Evolutionary conservation across 805 yeast genomes (phyloP), one percentile per base, ranked within the genome.

Genomic region (Wickerhamomyces ciferrii): DNA sequence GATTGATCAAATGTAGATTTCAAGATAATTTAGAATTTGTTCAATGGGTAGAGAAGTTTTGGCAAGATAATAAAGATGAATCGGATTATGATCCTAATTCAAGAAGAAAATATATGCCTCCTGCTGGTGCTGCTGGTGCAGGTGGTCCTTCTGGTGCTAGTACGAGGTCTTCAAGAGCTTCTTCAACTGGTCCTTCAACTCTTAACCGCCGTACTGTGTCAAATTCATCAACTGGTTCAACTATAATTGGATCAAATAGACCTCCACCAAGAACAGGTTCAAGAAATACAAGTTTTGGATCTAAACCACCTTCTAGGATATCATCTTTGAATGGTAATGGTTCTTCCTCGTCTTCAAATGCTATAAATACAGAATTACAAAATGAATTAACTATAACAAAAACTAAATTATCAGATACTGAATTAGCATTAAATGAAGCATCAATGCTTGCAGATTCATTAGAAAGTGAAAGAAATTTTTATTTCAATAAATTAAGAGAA

Each of bases 21-120:
- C 99, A 94, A 64, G 98, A 92, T 61, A 94, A 94, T 65, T 74
- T 94, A 57, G 98, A 91, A 68, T 86, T 94, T 58, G 69, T 91
- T 52, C 99, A 94, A 68, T 94, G 97, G 97, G 73, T 89, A 59
- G 83, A 87, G 60, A 77, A 76, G 57, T 83, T 72, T 58, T 92
- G 98, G 97, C 72, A 74, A 51, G 92, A 86, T 44, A 74, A 80
- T 58, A 83, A 78, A 60, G 84, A 83, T 47, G 83, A 83, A 46
- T 73, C 77, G 32, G 77, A 69, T 5, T 91, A 91, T 59, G 95
- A 91, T 63, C 80, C 97, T 1, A 63, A 65, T 14, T 61, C 78
- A 0, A 71, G 90, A 52, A 72, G 90, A 48, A 76, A 70, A 39
- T 43, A 44, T 38, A 43, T 47, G 2, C 55, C 59, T 1, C 52